Conservation (phyloP, 2,329 filamentous ascomycete species). For the Hirsutella thompsonii region DNA sequence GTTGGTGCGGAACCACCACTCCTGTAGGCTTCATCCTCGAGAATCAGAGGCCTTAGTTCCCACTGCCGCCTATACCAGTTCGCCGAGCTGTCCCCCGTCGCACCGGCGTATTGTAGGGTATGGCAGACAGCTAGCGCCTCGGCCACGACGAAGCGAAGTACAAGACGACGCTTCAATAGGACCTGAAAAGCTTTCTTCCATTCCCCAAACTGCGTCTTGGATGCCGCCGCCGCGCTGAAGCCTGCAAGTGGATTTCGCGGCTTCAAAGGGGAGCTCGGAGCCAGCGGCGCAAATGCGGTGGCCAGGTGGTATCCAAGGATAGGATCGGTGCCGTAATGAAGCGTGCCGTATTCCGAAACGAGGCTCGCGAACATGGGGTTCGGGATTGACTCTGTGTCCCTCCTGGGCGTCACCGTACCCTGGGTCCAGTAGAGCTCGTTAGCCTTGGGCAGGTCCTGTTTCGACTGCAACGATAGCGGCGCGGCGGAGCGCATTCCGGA, state of each 20-base stretch:
- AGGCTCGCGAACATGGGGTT: conserved; percentile 33
- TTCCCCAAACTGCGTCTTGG: conserved; percentile 29
- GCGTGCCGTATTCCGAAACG: conserved; percentile 17
- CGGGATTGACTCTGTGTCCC: conserved; percentile 9
- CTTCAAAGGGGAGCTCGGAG: conserved; percentile 24
- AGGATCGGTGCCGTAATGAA: conserved; percentile 38
- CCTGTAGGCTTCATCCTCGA: conserved; percentile 30
- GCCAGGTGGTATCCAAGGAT: conserved; percentile 45
- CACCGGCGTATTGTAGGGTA: conserved; percentile 29
- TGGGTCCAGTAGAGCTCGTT: conserved; percentile 21
- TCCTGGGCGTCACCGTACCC: conserved; percentile 15
- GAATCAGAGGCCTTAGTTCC: conserved; percentile 22
- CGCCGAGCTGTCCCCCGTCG: conserved; percentile 16
- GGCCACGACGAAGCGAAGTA: conserved; percentile 30
- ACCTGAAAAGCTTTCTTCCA: conserved; percentile 30
- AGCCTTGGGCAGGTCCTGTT: conserved; percentile 9
- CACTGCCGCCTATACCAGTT: conserved; percentile 29
- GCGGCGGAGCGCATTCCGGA: conserved; percentile 24
- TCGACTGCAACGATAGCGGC: conserved; percentile 17
- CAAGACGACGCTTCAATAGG: conserved; percentile 14
- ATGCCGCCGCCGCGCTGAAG: conserved; percentile 18
- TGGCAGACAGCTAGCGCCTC: conserved; percentile 40
- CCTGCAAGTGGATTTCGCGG: conserved; percentile 6
- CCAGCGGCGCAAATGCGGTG: conserved; percentile 25
- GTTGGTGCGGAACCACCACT: conserved; percentile 19